Conservation (phyloP, 2,329 filamentous ascomycete species). For the Alternaria triticina region DNA sequence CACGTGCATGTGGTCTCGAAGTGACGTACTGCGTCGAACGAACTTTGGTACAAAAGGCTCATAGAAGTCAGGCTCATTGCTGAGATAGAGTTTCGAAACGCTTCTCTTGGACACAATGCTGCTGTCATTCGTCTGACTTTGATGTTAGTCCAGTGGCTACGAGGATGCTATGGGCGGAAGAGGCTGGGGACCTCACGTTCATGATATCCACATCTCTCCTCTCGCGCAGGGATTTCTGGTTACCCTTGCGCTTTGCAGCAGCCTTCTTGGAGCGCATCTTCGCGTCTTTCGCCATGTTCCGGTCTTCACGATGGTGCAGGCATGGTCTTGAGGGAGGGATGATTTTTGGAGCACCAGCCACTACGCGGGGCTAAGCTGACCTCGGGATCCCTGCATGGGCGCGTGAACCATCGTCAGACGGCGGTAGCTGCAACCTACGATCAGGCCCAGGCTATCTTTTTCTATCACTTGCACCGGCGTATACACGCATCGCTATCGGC, state of each 20-base stretch:
- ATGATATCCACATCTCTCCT: conserved; percentile 62
- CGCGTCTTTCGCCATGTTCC: conserved; percentile 14
- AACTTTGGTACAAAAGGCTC: conserved; percentile 86
- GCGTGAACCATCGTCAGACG: conserved; percentile 15
- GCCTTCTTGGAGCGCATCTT: conserved; percentile 21
- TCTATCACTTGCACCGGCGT: not conserved
- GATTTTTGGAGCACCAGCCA: conserved; percentile 29
- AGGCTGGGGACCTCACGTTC: conserved; percentile 53
- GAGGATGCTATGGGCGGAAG: not conserved
- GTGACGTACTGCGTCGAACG: conserved; percentile 64
- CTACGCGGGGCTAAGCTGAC: conserved; percentile 27
- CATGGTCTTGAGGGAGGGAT: conserved; percentile 12
- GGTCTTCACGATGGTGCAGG: conserved; percentile 2
- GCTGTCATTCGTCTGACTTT: conserved; percentile 75
- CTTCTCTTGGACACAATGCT: conserved; percentile 92
- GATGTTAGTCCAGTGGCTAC: conserved; percentile 47
- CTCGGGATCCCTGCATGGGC: conserved; percentile 24
- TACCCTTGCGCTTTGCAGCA: conserved; percentile 15
- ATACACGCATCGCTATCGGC: conserved; percentile 17
- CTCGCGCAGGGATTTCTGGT: conserved; percentile 30
- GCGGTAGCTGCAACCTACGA: conserved; percentile 12
- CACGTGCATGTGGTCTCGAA: not conserved
- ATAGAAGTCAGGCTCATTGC: conserved; percentile 80
- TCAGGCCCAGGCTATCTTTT: conserved; percentile 1
- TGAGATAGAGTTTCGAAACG: conserved; percentile 86